A percentile compares a stretch with the other conserved stretches of the same genome.
Conservation (phyloP, 768 basidiomycete genomes). For the Hypholoma sublateritium region DNA sequence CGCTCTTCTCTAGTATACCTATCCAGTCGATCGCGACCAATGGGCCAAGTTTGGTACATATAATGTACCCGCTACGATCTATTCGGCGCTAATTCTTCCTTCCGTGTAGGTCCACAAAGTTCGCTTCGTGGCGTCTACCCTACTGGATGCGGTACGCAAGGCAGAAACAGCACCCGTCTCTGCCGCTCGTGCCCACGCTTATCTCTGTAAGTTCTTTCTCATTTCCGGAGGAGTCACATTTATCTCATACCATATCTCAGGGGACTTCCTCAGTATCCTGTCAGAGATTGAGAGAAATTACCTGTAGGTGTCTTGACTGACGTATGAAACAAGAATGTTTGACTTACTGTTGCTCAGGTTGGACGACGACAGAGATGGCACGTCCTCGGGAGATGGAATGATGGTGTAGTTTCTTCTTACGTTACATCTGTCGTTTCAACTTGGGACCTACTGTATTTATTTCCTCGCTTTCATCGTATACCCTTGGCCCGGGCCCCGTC, state of each 20-base stretch:
- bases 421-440: neutral
- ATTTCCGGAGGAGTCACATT: conserved; percentile 2
- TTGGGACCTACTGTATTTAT: conserved; percentile 3
- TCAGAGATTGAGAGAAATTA: conserved; percentile 93
- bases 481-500: neutral
- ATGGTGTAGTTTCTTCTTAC: conserved; percentile 21
- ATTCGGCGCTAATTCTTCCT: conserved; percentile 9
- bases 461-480: conserved; percentile 9
- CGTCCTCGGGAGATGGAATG: conserved; percentile 59
- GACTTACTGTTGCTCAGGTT: conserved; percentile 37
- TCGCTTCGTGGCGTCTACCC: conserved; percentile 87
- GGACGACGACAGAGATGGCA: conserved; percentile 70
- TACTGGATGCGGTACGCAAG: conserved; percentile 82
- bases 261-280: conserved; percentile 90
- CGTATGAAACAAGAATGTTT: conserved; percentile 1
- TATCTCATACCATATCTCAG: conserved; percentile 35
- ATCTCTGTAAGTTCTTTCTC: conserved; percentile 62
- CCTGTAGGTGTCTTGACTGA: conserved; percentile 47
- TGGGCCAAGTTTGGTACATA: conserved; percentile 66
- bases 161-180: conserved; percentile 78
- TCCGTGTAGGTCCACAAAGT: conserved; percentile 78
- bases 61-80: neutral
- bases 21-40: conserved; percentile 92
- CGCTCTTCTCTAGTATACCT: conserved; percentile 59
- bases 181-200: conserved; percentile 83